Evolutionary conservation across 306 rosid genomes (phyloP).

Genomic region (Trifolium subterraneum): DNA sequence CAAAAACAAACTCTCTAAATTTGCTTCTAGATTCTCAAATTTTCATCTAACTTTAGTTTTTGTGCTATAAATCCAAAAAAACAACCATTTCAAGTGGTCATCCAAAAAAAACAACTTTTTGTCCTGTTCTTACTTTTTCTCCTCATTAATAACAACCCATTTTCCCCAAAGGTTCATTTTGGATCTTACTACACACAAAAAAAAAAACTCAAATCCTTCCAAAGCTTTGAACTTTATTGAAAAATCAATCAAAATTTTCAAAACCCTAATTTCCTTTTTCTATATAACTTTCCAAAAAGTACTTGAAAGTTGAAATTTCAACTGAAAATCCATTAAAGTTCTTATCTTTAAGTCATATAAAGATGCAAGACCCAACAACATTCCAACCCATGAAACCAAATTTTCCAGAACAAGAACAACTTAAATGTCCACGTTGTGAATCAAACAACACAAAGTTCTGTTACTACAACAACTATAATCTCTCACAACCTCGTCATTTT

Average conservation of each 20-base stretch:
- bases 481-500: slow-evolving; percentile 89
- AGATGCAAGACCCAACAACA: slow-evolving; percentile 74
- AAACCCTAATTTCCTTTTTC: slow-evolving; percentile 5
- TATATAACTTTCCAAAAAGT: background rate
- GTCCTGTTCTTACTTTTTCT: slow-evolving; percentile 37
- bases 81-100: slow-evolving; percentile 28
- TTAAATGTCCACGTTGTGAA: slow-evolving; percentile 87
- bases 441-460: slow-evolving; percentile 89
- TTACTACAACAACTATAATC: slow-evolving; percentile 96
- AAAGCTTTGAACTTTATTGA: slow-evolving; percentile 32
- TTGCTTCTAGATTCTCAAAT: slow-evolving; percentile 10
- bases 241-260: background rate
- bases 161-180: slow-evolving; percentile 17
- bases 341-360: background rate
- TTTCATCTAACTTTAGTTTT: slow-evolving; percentile 28
- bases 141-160: slow-evolving; percentile 16
- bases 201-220: background rate
- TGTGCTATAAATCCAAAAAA: background rate
- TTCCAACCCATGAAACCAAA: slow-evolving; percentile 61
- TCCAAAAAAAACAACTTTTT: slow-evolving; percentile 38
- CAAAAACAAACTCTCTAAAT: slow-evolving; percentile 22
- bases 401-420: slow-evolving; percentile 83
- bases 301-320: background rate
- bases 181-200: slow-evolving; percentile 39
- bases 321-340: background rate